A percentile compares a stretch with the other conserved stretches of the same genome.
Evolutionary conservation across 139 green algal genomes (phyloP).

Genomic region (Auxenochlorella pyrenoidosa): DNA sequence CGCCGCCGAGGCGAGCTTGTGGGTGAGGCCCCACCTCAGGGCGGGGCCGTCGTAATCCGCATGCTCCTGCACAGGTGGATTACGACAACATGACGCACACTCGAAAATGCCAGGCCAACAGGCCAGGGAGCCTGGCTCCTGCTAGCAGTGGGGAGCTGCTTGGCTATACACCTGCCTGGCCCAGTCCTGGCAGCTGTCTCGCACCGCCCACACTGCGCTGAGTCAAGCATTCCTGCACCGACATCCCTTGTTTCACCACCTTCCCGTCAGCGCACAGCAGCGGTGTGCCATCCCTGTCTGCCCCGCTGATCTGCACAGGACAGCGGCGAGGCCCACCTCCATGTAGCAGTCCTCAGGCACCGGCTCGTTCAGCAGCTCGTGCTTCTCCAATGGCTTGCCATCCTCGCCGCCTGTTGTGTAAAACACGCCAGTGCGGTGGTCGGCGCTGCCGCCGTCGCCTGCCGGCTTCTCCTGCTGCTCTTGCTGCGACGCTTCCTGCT

Average conservation of each 20-base stretch:
- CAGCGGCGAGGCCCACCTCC: neutral
- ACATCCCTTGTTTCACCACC: no score
- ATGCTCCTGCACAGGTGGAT: slow-evolving; percentile 9
- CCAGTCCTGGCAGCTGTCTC: no score
- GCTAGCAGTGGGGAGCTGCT: no score
- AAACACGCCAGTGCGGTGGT: neutral
- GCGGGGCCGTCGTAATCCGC: slow-evolving; percentile 30
- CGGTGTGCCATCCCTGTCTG: no score
- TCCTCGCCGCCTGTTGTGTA: neutral
- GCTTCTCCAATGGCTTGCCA: neutral
- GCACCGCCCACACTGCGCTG: no score
- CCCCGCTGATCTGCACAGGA: no score
- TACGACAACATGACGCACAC: neutral
- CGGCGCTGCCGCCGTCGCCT: neutral
- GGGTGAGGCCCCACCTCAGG: slow-evolving; percentile 47
- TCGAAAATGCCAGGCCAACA: no score
- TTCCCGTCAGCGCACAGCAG: no score
- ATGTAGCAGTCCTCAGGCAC: slow-evolving; percentile 18
- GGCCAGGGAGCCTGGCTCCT: no score
- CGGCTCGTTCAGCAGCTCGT: slow-evolving; percentile 23
- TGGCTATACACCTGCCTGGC: no score
- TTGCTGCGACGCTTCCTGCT: neutral
- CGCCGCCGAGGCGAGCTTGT: slow-evolving; percentile 50
- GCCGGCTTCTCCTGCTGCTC: neutral
- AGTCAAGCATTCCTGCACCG: no score